Conservation (phyloP, 75 land plant genomes). For the Cryptomeria japonica region DNA sequence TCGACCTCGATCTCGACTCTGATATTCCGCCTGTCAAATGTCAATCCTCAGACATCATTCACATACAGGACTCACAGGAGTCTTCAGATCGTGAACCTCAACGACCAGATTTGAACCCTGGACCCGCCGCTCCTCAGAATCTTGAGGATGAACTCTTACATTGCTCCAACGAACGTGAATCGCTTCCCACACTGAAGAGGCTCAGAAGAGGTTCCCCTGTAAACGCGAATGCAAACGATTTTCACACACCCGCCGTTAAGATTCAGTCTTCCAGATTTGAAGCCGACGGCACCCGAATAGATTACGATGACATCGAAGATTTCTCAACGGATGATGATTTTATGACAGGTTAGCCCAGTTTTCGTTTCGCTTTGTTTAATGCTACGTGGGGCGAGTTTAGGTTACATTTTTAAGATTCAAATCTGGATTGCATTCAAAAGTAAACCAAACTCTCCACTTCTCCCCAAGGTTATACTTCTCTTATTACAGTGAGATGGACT, state of each 20-base stretch:
- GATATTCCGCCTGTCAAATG: neutral
- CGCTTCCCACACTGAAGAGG: conserved; percentile 10
- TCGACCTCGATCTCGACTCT: neutral
- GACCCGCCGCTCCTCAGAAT: neutral
- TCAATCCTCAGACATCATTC: neutral
- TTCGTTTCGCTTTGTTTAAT: neutral
- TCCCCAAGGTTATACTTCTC: no score
- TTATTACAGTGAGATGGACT: neutral
- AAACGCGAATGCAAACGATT: neutral
- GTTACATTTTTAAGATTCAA: neutral
- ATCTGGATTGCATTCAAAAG: neutral
- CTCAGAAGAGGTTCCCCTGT: neutral
- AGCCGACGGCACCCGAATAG: neutral
- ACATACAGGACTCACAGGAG: neutral
- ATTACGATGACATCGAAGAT: conserved; percentile 1
- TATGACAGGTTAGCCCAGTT: conserved; percentile 1
- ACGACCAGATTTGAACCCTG: neutral
- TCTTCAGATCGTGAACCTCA: neutral
- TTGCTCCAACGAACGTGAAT: neutral
- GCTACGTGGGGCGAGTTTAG: neutral
- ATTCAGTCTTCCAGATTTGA: neutral
- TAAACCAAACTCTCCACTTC: neutral
- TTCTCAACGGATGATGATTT: conserved; percentile 8
- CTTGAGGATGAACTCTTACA: neutral
- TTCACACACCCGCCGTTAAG: neutral